These are phyloP conservation scores for Boletus huronensis DNA, from an alignment of 768 basidiomycete genomes.

Conservation along the genomic window DNA sequence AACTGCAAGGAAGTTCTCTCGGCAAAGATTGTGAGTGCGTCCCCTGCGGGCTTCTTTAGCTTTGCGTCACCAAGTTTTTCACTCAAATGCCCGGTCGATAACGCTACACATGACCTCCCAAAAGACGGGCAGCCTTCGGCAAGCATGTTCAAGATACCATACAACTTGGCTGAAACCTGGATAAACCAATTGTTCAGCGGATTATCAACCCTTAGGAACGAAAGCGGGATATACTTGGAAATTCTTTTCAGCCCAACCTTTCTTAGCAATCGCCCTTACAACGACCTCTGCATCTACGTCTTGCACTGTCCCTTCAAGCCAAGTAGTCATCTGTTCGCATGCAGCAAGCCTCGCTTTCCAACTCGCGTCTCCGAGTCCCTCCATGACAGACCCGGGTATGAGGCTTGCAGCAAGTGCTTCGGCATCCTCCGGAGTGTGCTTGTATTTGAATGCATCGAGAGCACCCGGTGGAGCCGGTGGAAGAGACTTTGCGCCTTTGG, in stretches of 20 bases:
- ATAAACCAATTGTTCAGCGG: slow-evolving; percentile 7
- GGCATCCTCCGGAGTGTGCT: slow-evolving; percentile 89
- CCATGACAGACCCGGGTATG: slow-evolving; percentile 67
- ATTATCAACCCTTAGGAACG: background rate
- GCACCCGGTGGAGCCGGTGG: slow-evolving; percentile 47
- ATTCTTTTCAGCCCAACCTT: slow-evolving; percentile 98
- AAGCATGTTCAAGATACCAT: slow-evolving; percentile 67
- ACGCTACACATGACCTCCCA: slow-evolving; percentile 77
- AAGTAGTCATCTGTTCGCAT: slow-evolving; percentile 78
- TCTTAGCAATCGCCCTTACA: slow-evolving; percentile 83
- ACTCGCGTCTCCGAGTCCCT: slow-evolving; percentile 78
- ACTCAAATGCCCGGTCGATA: slow-evolving; percentile 75
- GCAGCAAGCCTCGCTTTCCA: slow-evolving; percentile 93
- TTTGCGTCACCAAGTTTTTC: slow-evolving; percentile 98
- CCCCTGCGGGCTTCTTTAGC: slow-evolving; percentile 93
- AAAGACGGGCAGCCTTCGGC: slow-evolving; percentile 81
- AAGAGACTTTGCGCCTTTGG: slow-evolving; percentile 46
- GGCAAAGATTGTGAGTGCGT: slow-evolving; percentile 75
- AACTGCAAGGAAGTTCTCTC: slow-evolving; percentile 95
- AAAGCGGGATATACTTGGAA: slow-evolving; percentile 66
- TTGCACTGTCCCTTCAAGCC: slow-evolving; percentile 69
- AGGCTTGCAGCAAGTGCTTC: slow-evolving; percentile 70
- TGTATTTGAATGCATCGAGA: slow-evolving; percentile 87
- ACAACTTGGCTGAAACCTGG: slow-evolving; percentile 89
- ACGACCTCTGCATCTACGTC: slow-evolving; percentile 84